A percentile compares a stretch with the other conserved stretches of the same genome.
phyloP scores from a whole-genome alignment of 176 grass and related monocot genomes.

The Cymbopogon citratus region DNA sequence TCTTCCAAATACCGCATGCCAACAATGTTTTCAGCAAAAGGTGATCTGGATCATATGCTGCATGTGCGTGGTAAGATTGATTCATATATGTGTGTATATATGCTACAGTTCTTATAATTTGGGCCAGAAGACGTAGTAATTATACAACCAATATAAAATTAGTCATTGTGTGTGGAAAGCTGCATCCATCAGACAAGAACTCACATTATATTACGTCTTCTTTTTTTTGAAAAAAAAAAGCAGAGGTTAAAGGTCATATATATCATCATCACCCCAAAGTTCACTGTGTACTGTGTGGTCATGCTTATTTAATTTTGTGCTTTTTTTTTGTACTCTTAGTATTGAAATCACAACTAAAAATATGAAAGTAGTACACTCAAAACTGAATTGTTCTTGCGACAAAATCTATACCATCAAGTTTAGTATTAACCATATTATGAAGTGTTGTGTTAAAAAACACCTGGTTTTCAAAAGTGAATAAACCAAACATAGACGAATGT shows the following conservation, averaged over 20 bases:
- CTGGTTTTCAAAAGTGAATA: background rate
- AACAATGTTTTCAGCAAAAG: conserved; percentile 30
- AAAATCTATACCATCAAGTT: background rate
- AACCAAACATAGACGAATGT: background rate
- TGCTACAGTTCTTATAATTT: background rate
- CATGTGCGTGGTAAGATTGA: conserved; percentile 46
- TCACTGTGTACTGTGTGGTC: too few species aligned
- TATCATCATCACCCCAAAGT: background rate
- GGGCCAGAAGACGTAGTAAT: background rate
- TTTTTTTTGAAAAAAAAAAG: background rate
- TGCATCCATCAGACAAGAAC: background rate
- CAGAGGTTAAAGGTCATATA: background rate
- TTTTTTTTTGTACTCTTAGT: background rate
- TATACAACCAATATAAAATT: background rate
- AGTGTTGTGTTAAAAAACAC: background rate
- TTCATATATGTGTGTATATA: background rate
- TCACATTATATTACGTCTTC: background rate
- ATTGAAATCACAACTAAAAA: background rate
- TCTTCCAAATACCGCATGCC: conserved; percentile 43
- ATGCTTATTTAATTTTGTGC: background rate
- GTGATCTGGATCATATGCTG: conserved; percentile 39
- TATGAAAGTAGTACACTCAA: too few species aligned
- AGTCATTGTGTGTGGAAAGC: background rate
- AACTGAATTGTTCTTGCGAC: background rate
- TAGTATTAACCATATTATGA: background rate